phyloP scores from a whole-genome alignment of 345 rosid species.

The Euclidium syriacum region DNA sequence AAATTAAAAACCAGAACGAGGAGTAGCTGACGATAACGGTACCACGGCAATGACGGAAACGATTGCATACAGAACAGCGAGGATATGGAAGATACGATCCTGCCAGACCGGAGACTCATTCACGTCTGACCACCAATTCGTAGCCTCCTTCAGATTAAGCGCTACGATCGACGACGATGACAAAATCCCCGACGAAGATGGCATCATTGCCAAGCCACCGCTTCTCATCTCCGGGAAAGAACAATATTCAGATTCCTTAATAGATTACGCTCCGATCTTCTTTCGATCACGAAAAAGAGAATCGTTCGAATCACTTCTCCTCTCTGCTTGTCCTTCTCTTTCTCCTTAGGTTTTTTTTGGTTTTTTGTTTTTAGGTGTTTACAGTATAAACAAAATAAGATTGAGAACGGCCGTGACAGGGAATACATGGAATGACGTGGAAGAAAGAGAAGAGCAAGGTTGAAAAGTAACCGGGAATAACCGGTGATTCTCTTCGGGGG shows the following conservation, averaged over 20 bases:
- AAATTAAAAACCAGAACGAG: background rate
- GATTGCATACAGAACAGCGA: constrained; percentile 43
- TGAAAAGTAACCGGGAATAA: constrained; percentile 2
- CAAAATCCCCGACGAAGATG: constrained; percentile 9
- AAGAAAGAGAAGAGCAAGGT: background rate
- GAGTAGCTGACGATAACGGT: background rate
- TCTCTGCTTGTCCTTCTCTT: constrained; percentile 3
- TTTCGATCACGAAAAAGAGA: constrained; percentile 1
- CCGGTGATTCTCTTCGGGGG: background rate
- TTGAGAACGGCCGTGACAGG: constrained; percentile 10
- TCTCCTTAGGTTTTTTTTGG: background rate
- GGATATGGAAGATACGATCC: constrained; percentile 39
- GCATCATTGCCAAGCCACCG: constrained; percentile 15
- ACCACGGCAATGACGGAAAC: constrained; percentile 62
- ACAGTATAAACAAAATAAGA: constrained; percentile 10
- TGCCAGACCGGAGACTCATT: constrained; percentile 55
- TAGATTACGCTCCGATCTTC: background rate
- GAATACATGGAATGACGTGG: constrained; percentile 20
- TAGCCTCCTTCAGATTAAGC: constrained; percentile 23
- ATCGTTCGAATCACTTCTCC: constrained; percentile 30
- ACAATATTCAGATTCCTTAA: constrained; percentile 3
- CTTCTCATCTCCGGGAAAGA: constrained; percentile 8
- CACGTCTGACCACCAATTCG: constrained; percentile 51
- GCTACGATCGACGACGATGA: constrained; percentile 5
- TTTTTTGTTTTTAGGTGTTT: background rate